Evolutionary conservation across 2,329 filamentous ascomycete genomes (phyloP), one percentile per base, ranked within the genome.

Genomic region (Colletotrichum nymphaeae): DNA sequence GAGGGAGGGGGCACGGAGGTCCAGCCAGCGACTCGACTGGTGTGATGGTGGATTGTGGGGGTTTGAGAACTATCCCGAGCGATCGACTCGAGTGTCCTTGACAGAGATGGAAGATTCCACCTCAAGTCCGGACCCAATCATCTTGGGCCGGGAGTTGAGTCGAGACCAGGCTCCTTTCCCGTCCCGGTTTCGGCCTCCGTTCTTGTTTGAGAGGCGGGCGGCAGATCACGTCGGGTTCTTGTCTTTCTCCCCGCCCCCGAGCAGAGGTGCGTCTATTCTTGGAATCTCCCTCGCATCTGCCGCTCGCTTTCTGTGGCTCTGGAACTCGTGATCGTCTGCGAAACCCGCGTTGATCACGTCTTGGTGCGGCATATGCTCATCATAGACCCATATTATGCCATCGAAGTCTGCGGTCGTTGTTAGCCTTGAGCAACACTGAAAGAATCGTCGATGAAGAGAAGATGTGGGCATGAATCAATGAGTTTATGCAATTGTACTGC

Each of bases 301-400:
- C 7, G 26, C 28, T 42, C 46, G 62, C 11, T 14, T 55, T 24
- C 19, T 37, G 46, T n/a, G 62, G 62, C 12, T 37, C 49, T 66
- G 35, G 60, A 24, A 19, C 26, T 2, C 58, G 57, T 58, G 22
- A 59, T 60, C 59, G 1, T 5, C 56, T 24, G 35, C 65, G 28
- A 52, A 46, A n/a, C 26, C 30, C 24, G 58, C 37, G 69, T 6
- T 30, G 53, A 58, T 69, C 53, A 63, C 30, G 58, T 72, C 28
- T 62, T n/a, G 65, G 64, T 58, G 57, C 57, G 37, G 59, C 24
- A 49, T 62, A 52, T 63, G 12, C 59, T 32, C 5, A 42, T 49
- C 59, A 9, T 32, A 19, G 26, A 22, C 37, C 19, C n/a, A 28
- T 42, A 14, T 42, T 42, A 19, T 42, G 37, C 37, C 37, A 42